Conservation (phyloP, 2,329 filamentous ascomycete species). For the Cordyceps pruinosa region DNA sequence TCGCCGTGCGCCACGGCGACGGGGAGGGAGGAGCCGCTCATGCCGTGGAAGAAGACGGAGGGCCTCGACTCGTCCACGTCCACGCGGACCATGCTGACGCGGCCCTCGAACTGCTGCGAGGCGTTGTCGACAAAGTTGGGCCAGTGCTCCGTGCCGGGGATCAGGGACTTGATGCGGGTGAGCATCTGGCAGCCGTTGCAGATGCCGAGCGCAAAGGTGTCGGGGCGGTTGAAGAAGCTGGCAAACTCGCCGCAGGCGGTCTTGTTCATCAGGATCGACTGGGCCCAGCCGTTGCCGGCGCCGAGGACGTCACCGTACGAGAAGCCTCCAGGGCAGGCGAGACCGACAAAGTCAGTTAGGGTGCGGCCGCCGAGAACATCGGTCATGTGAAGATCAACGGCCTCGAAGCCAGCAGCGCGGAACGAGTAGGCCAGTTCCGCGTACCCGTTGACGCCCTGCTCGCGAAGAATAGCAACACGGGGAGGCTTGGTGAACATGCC, state of each 20-base stretch:
- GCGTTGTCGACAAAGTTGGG: conserved; percentile 80
- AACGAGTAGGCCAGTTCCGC: conserved; percentile 99
- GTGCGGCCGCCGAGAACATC: conserved; percentile 77
- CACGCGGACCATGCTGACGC: conserved; percentile 75
- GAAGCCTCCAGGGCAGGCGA: conserved; percentile 95
- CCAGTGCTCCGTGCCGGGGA: conserved; percentile 79
- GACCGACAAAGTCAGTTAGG: conserved; percentile 73
- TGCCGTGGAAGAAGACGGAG: conserved; percentile 85
- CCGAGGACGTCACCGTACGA: conserved; percentile 82
- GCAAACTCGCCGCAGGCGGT: conserved; percentile 70
- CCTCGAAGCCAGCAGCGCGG: conserved; percentile 80
- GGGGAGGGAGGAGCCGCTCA: conserved; percentile 74
- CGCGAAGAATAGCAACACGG: conserved; percentile 84
- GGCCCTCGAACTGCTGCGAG: conserved; percentile 84
- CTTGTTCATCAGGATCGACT: conserved; percentile 81
- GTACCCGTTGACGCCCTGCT: conserved; percentile 92
- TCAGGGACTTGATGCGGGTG: conserved; percentile 67
- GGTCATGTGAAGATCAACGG: conserved; percentile 94
- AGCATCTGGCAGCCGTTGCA: conserved; percentile 98
- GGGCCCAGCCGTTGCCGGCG: conserved; percentile 94
- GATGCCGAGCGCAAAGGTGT: conserved; percentile 89
- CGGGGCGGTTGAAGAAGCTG: conserved; percentile 75
- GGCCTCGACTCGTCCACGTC: conserved; percentile 50
- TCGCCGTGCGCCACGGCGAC: conserved; percentile 90
- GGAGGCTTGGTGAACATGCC: conserved; percentile 52